phyloP scores from a whole-genome alignment of 495 filamentous ascomycete genomes.

The Friedmanniomyces simplex region DNA sequence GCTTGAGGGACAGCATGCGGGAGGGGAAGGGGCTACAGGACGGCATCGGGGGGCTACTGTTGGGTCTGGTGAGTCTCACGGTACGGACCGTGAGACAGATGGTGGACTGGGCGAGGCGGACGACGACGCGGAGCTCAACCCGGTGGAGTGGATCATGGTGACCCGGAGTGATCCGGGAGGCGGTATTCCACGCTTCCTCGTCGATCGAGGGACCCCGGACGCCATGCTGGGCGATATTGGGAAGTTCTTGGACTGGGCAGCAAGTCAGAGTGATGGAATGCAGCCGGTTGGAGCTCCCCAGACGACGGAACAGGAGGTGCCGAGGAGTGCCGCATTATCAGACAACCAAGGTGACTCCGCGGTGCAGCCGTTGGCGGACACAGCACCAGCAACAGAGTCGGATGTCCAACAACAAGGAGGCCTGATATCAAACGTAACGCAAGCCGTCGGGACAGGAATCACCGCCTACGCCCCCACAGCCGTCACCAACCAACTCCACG shows the following conservation, averaged over 20 bases:
- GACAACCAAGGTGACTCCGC: neutral
- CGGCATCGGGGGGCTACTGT: slow-evolving; percentile 39
- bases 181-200: slow-evolving; percentile 85
- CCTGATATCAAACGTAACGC: slow-evolving; percentile 12
- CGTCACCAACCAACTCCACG: slow-evolving; percentile 8
- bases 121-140: slow-evolving; percentile 47
- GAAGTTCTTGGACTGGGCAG: slow-evolving; percentile 84
- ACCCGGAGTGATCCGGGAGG: slow-evolving; percentile 91
- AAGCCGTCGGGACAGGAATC: slow-evolving; percentile 6
- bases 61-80: slow-evolving; percentile 37
- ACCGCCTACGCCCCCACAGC: slow-evolving; percentile 16
- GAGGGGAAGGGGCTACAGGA: slow-evolving; percentile 9
- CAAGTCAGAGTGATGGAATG: slow-evolving; percentile 35
- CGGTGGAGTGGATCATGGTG: slow-evolving; percentile 94
- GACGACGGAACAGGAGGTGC: neutral
- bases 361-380: neutral
- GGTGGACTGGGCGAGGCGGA: slow-evolving; percentile 36
- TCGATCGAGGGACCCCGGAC: slow-evolving; percentile 79
- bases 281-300: slow-evolving; percentile 11
- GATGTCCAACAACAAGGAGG: slow-evolving; percentile 7
- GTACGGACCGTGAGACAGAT: slow-evolving; percentile 21
- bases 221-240: slow-evolving; percentile 73
- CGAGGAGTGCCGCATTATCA: neutral
- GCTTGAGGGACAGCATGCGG: slow-evolving; percentile 6
- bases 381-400: neutral